Conservation (phyloP, 208 protist genomes). For the Leishmania braziliensis region DNA sequence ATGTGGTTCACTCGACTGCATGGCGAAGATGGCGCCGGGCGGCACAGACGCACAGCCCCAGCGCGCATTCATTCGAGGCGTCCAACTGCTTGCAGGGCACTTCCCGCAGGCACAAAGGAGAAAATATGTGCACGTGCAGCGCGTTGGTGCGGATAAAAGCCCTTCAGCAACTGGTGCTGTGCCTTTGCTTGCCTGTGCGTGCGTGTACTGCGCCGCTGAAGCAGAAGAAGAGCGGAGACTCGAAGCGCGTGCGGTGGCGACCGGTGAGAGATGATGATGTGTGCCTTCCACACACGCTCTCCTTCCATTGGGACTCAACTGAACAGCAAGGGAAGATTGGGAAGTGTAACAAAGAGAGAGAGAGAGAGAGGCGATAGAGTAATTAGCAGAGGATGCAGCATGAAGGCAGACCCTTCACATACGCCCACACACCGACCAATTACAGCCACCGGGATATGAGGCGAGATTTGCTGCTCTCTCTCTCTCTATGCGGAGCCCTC, state of each 20-base stretch:
- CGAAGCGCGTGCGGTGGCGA: background rate
- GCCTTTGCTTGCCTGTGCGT: background rate
- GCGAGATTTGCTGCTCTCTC: background rate
- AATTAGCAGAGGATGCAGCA: background rate
- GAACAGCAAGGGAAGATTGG: background rate
- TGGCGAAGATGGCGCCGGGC: background rate
- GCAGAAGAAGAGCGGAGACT: background rate
- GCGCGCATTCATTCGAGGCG: slow-evolving; percentile 3
- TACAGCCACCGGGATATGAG: background rate
- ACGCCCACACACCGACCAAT: background rate
- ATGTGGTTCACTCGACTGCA: slow-evolving; percentile 18
- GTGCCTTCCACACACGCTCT: background rate
- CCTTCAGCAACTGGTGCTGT: background rate
- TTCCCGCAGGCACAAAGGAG: background rate
- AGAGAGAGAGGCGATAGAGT: background rate
- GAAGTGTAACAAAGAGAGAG: background rate
- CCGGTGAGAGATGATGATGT: background rate
- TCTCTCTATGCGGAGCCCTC: background rate
- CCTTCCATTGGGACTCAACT: slow-evolving; percentile 5
- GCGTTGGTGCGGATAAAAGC: background rate
- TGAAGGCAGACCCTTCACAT: too few relatives aligned
- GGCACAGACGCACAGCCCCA: background rate
- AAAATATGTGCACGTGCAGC: background rate
- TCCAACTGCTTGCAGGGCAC: background rate
- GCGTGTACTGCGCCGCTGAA: background rate